Conservation (phyloP, 306 rosid genomes). For the Rosa rugosa region DNA sequence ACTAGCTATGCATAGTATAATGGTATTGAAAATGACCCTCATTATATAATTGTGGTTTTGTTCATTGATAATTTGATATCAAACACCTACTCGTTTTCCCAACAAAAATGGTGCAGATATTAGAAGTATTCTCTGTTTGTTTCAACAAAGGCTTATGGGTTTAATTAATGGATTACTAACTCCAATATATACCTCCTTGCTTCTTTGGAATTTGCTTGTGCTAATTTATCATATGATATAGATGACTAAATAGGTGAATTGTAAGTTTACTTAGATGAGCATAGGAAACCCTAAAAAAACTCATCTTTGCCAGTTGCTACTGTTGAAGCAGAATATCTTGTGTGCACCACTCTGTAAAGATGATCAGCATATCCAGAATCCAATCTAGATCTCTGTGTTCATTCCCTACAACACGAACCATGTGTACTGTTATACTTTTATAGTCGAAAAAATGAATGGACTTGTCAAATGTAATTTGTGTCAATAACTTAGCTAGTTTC, state of each 20-base stretch:
- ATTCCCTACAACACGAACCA: not conserved
- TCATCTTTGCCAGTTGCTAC: not conserved
- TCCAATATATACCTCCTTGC: not conserved
- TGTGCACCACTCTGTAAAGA: not conserved
- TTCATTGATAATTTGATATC: not conserved
- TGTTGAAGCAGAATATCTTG: not conserved
- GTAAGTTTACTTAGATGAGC: not conserved
- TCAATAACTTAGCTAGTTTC: no score
- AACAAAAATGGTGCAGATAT: not conserved
- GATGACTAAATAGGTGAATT: not conserved
- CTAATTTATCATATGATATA: not conserved
- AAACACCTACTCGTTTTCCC: not conserved
- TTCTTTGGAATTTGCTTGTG: not conserved
- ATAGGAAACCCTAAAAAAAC: not conserved
- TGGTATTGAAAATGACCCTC: not conserved
- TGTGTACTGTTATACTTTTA: no score
- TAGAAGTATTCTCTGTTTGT: not conserved
- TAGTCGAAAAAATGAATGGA: no score
- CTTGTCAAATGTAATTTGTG: no score
- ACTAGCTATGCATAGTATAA: not conserved
- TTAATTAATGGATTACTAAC: not conserved
- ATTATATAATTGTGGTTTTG: not conserved
- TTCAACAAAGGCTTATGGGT: not conserved
- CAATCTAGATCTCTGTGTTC: not conserved
- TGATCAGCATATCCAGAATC: not conserved